Conservation (phyloP, 345 rosid species). For the Melaleuca quinquenervia region DNA sequence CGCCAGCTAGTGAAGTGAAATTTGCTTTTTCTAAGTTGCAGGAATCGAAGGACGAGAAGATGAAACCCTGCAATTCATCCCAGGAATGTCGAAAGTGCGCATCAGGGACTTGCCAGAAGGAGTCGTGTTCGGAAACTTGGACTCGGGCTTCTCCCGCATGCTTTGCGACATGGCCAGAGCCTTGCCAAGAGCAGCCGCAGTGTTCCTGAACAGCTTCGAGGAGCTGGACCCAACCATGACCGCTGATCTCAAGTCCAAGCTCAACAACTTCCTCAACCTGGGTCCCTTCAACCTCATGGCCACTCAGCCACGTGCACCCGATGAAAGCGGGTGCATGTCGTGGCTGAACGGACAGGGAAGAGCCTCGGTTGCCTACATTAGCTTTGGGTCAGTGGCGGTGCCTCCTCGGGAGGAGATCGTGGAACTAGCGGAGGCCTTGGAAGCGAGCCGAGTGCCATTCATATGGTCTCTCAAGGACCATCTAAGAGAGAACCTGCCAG, state of each 20-base stretch:
- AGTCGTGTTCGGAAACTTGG: constrained; percentile 14
- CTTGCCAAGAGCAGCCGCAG: constrained; percentile 19
- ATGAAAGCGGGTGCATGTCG: constrained; percentile 5
- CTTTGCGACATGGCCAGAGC: constrained; percentile 17
- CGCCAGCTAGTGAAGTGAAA: rapidly evolving
- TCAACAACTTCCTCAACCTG: constrained; percentile 12
- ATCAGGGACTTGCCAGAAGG: constrained; percentile 27
- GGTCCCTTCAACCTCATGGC: constrained; percentile 23
- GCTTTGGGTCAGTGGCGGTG: constrained; percentile 22
- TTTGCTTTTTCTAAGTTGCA: neutral
- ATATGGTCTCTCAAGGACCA: constrained; percentile 25
- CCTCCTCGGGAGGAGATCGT: constrained; percentile 19
- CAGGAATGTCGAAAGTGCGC: constrained; percentile 20
- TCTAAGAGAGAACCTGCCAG: constrained; percentile 8
- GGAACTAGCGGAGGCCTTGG: constrained; percentile 25
- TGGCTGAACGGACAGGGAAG: constrained; percentile 24
- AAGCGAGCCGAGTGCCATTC: constrained; percentile 10
- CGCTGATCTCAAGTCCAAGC: constrained; percentile 15
- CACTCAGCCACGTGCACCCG: neutral
- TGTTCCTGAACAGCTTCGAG: constrained; percentile 28
- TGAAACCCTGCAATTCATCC: constrained; percentile 11
- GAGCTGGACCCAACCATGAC: constrained; percentile 21
- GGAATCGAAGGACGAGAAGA: constrained; percentile 7
- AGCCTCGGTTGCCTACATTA: constrained; percentile 23
- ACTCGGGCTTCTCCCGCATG: constrained; percentile 19